Percentiles rank a stretch among this genome's conserved stretches.
Conservation (phyloP, 2,329 filamentous ascomycete species). For the Gliomastix tumulicola region DNA sequence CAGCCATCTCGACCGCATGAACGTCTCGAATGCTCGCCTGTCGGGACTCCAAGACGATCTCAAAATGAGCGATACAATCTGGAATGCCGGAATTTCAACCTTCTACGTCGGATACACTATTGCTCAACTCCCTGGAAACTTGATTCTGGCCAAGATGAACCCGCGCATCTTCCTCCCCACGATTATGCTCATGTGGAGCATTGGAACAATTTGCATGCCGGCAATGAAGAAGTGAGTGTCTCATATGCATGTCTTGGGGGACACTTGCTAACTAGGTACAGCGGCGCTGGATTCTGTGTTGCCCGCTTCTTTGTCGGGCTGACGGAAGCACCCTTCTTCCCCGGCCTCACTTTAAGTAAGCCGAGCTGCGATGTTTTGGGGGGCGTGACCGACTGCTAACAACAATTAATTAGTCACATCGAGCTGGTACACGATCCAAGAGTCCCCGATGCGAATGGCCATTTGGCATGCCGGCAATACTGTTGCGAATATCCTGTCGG, state of each 20-base stretch:
- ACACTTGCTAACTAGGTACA: not conserved
- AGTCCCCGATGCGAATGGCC: constrained; percentile 25
- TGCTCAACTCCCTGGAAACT: constrained; percentile 34
- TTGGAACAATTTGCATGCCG: constrained; percentile 32
- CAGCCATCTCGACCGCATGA: constrained; percentile 42
- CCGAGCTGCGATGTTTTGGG: too few relatives aligned
- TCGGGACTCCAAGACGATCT: constrained; percentile 26
- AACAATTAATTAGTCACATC: constrained; percentile 21
- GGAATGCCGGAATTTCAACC: constrained; percentile 28
- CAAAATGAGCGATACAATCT: constrained; percentile 21
- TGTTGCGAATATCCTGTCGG: constrained; percentile 35
- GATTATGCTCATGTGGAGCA: constrained; percentile 31
- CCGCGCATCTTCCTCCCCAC: constrained; percentile 25
- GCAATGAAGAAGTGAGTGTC: constrained; percentile 16
- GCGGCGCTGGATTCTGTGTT: constrained; percentile 4
- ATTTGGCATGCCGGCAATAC: constrained; percentile 36
- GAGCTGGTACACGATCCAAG: constrained; percentile 36
- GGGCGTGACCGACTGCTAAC: too few relatives aligned
- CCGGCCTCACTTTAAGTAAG: constrained; percentile 32
- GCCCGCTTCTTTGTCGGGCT: constrained; percentile 18
- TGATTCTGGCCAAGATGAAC: constrained; percentile 29
- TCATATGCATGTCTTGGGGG: not conserved
- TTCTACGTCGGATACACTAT: constrained; percentile 37
- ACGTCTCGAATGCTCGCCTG: constrained; percentile 34
- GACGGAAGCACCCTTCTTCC: constrained; percentile 30